Base-by-base conservation (phyloP, 164 flowering plant genomes). In the Magnolia officinalis region DNA sequence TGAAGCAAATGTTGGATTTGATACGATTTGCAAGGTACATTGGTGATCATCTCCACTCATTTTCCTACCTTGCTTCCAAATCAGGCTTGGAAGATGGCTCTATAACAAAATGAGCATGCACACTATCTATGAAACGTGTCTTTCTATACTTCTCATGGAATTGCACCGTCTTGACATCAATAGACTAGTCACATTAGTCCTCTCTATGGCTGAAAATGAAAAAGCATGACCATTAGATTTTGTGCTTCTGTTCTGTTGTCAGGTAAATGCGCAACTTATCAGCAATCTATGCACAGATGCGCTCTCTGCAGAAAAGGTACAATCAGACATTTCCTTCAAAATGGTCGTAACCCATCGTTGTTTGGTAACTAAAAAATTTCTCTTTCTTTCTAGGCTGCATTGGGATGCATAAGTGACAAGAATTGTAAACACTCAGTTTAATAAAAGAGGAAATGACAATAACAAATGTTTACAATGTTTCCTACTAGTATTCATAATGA, bases 1-100 rank as follows among this genome's bases (percentile, higher is more conserved):
- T 78, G 98, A 95, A 86, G 79, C 96, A 55, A 86, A 91, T 85
- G 98, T 93, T 84, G 98, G 98, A 52, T 95, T 93, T 84, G 98
- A 95, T 80, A 95, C 98, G 45, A 93, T 95, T 50, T 95, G 96
- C 68, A 93, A 93, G 97, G 98, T 95, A 90, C 21, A 0, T 11
- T 55, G 16, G 63, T 55, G 9, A 59, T 55, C 16, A 72, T 8
- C 72, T 20, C 45, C 6, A 6, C 61, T 55, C 61, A 55, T 55
- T 11, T 55, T 55, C 8, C 29, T 18, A 24, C 71, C 29, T 26
- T 68, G 31, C 37, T 37, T 3, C 45, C 45, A 37, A 37, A 37
- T 37, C 45, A 3, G 45, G 45, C 45, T 37, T 37, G 45, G 45
- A 4, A 37, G 45, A 37, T 37, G 45, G 45, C 45, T 37, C 45